Base-by-base conservation (phyloP, 495 filamentous ascomycete genomes). In the Neurospora africana region DNA sequence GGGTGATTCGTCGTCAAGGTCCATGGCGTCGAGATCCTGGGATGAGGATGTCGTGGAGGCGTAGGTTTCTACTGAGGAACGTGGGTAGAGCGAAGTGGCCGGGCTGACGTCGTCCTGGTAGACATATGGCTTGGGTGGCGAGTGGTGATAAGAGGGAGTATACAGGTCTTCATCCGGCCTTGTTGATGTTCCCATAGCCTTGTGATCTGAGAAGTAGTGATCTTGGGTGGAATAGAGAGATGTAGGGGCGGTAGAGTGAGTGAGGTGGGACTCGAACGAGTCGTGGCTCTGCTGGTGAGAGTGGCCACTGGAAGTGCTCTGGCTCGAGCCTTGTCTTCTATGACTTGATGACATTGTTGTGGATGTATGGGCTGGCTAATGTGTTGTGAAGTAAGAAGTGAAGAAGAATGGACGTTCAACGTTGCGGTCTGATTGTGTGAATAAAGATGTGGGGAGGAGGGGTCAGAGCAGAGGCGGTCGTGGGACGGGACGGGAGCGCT, bases 1-100 rank as follows among this genome's bases (percentile, higher is more conserved):
- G 67, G 80, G 78, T 30, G 81, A 82, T 41, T 87, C 85, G 71
- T 87, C 83, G 70, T 87, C 83, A 73, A 86, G 83, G 35, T 86
- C 86, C 21, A 85, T 81, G 72, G 89, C 86, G 68, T 92, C 88
- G 11, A 87, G 78, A 1, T 92, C 89, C 67, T 89, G 87, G 21
- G 84, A 83, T 5, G 92, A 93, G 19, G 86, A 83, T 37, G 86
- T 85, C 0, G 91, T 92, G 11, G 94, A 97, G 74, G 89, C 89
- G 77, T 93, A 95, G 2, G 93, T 96, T 71, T 93, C 91, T 70
- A 87, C 86, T 2, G 93, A 95, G 47, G 88, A 87, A 43, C 87
- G 86, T 35, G 89, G 86, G 47, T 85, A 86, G 74, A 83, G 77
- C 61, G 79, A 87, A 19, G 81, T 84, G 43, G 75, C 74, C n/a